Percentiles rank a stretch among this genome's conserved stretches.
Conservation (phyloP, 164 flowering plant species). For the Vitis vinifera region ASM3070453v1 NC_081814.1:16166001-16166500, state of each 20-base stretch:
- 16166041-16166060: too few relatives aligned
- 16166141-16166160: constrained; percentile 15
- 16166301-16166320: constrained; percentile 22
- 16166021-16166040: too few relatives aligned
- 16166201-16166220: too few relatives aligned
- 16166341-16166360: constrained; percentile 22
- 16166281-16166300: constrained; percentile 26
- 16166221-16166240: too few relatives aligned
- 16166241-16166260: neutral
- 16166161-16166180: constrained; percentile 21
- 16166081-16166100: constrained; percentile 10
- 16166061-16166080: too few relatives aligned
- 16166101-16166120: constrained; percentile 22
- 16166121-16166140: constrained; percentile 15
- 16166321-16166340: constrained; percentile 27
- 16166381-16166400: constrained; percentile 29
- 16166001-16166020: too few relatives aligned
- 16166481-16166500: neutral
- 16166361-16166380: constrained; percentile 27
- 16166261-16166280: constrained; percentile 33
- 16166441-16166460: constrained; percentile 25
- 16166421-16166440: constrained; percentile 22
- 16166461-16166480: neutral
- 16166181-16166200: neutral
- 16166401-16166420: constrained; percentile 14